A percentile compares a stretch with the other conserved stretches of the same genome.
Evolutionary conservation across 768 basidiomycete genomes (phyloP).

Genomic region (Leccinum olivaceopallidum): DNA sequence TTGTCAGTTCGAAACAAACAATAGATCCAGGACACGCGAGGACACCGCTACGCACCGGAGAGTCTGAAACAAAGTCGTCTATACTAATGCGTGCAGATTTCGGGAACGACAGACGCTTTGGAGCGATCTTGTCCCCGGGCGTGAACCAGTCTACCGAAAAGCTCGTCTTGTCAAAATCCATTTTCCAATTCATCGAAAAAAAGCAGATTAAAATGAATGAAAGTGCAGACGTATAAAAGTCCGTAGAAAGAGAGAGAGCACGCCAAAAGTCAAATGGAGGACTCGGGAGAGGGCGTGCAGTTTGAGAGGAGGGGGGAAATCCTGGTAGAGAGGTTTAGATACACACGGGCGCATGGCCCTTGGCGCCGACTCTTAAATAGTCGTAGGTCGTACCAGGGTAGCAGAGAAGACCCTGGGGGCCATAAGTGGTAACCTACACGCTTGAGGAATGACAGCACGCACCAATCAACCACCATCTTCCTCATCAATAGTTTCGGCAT

Average conservation of each 20-base stretch:
- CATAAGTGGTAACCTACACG: constrained; percentile 14
- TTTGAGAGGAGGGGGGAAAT: constrained; percentile 6
- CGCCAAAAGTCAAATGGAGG: neutral
- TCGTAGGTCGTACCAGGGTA: constrained; percentile 13
- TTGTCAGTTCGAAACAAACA: constrained; percentile 7
- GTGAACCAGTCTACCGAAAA: constrained; percentile 34
- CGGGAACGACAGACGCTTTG: constrained; percentile 35
- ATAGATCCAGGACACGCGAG: neutral
- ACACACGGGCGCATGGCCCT: constrained; percentile 2
- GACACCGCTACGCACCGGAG: constrained; percentile 22
- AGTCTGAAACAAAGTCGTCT: constrained; percentile 31
- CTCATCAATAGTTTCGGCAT: constrained; percentile 11
- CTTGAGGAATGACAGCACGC: constrained; percentile 4
- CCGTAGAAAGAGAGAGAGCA: constrained; percentile 1
- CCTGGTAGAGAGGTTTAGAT: constrained; percentile 3
- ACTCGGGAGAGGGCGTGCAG: neutral
- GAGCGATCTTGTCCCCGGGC: constrained; percentile 27
- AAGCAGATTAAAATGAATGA: constrained; percentile 7
- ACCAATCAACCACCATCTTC: constrained; percentile 6
- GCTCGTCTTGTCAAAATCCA: constrained; percentile 35
- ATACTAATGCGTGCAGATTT: constrained; percentile 34
- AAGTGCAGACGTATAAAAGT: constrained; percentile 6
- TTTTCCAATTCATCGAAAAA: constrained; percentile 16
- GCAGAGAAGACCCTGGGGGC: constrained; percentile 15
- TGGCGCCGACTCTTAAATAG: constrained; percentile 19